phyloP scores from a whole-genome alignment of 1,284 basidiomycete species.

The Somion occarium region DNA sequence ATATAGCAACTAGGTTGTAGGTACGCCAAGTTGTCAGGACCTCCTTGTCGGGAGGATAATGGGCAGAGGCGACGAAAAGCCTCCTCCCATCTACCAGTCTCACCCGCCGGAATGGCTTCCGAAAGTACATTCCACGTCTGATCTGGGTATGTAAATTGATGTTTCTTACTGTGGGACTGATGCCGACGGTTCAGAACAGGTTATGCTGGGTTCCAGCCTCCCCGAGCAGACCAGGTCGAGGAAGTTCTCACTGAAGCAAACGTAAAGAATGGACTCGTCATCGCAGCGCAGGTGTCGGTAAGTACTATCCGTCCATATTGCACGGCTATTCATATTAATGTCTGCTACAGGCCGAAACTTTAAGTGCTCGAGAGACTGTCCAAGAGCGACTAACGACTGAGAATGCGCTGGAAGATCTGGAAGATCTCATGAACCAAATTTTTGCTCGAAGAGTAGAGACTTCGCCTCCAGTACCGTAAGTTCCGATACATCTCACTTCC shows the following conservation, averaged over 20 bases:
- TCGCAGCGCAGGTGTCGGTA: slow-evolving; percentile 60
- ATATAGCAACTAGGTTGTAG: too few relatives aligned
- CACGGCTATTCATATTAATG: background rate
- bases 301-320: slow-evolving; percentile 17
- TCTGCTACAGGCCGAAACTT: slow-evolving; percentile 55
- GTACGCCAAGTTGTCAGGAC: too few relatives aligned
- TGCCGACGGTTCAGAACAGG: slow-evolving; percentile 38
- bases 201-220: slow-evolving; percentile 84
- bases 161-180: background rate
- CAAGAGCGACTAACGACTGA: slow-evolving; percentile 46
- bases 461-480: slow-evolving; percentile 59
- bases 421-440: slow-evolving; percentile 78
- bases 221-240: slow-evolving; percentile 79
- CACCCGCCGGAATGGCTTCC: slow-evolving; percentile 71
- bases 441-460: slow-evolving; percentile 59
- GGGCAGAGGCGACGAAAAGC: slow-evolving; percentile 23
- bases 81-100: slow-evolving; percentile 58
- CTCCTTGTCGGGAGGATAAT: too few relatives aligned
- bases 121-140: slow-evolving; percentile 55
- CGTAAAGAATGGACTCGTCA: slow-evolving; percentile 75
- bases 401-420: slow-evolving; percentile 61
- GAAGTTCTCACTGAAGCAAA: slow-evolving; percentile 75
- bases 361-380: slow-evolving; percentile 53
- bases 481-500: slow-evolving; percentile 1
- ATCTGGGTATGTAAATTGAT: slow-evolving; percentile 47